Base-by-base conservation (phyloP, 805 yeast genomes). In the Teunomyces gatunensis region DNA sequence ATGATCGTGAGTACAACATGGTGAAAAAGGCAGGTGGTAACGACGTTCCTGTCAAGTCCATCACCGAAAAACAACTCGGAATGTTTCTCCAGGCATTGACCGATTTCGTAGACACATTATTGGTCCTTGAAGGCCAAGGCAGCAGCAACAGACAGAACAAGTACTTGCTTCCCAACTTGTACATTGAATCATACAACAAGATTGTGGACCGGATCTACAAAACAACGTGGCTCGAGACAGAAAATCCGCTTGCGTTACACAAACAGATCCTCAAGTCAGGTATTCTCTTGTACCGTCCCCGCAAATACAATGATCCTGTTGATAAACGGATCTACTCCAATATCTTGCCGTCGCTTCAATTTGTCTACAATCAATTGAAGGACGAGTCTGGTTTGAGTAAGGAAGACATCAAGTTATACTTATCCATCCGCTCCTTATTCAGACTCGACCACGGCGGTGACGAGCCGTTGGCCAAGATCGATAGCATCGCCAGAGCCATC, bases 211-310 rank as follows among this genome's bases (percentile, higher is more conserved):
- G 67, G 25, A 39, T 69, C 12, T 58, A 60, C 45, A 42, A 47
- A 10, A 41, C 59, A 12, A 56, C 67, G 2, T 69, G 74, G 73
- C 33, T 53, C 3, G 48, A 52, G 6, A 47, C 48, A n/a, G 49
- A 47, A 2, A 50, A 54, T 15, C 52, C 53, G 17, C 44, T 60
- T 28, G 32, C 40, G 5, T 50, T 58, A 44, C 73, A 69, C 48
- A 60, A 56, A 44, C 50, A 54, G 23, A 53, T 69, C 20, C 49
- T 69, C 23, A 57, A 58, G 41, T 47, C 68, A 5, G 67, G 70
- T 2, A 61, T 69, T 13, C 49, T 63, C 39, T 51, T 64, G 48
- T 68, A 60, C 48, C 58, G 51, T 35, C 72, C 74, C 1, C 52
- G 52, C 20, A 46, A 44, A 2, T 52, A 63, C 25, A 39, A 54